phyloP scores from a whole-genome alignment of 2,329 filamentous ascomycete genomes.

The Fusarium sp. region DNA sequence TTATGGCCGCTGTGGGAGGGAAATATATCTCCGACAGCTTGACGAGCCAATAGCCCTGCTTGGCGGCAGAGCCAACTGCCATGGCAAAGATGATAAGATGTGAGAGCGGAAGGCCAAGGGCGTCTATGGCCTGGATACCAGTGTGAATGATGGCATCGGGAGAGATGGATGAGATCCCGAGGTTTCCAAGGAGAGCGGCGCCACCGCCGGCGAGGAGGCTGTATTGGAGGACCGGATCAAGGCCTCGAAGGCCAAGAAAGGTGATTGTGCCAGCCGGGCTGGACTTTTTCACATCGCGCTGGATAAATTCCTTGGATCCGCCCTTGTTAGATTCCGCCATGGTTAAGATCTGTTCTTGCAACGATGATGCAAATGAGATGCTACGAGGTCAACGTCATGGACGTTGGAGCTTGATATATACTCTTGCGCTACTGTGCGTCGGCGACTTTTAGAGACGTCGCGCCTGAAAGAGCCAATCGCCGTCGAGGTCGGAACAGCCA shows the following conservation, averaged over 20 bases:
- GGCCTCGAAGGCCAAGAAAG: constrained; percentile 54
- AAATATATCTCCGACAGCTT: constrained; percentile 63
- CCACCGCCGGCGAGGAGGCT: constrained; percentile 51
- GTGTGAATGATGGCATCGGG: constrained; percentile 52
- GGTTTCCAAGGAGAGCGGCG: constrained; percentile 57
- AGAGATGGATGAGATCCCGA: constrained; percentile 58
- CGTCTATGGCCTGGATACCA: constrained; percentile 49
- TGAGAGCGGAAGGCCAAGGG: constrained; percentile 60
- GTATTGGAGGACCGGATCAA: constrained; percentile 50
- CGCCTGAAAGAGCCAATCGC: neutral
- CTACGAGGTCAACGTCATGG: neutral
- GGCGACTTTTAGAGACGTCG: neutral
- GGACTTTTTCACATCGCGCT: constrained; percentile 51
- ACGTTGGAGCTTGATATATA: neutral
- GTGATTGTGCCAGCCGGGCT: constrained; percentile 51
- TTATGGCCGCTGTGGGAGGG: constrained; percentile 53
- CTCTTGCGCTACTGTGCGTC: neutral
- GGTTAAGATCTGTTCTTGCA: neutral
- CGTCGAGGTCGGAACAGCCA: neutral
- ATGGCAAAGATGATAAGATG: constrained; percentile 64
- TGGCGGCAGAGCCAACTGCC: constrained; percentile 62
- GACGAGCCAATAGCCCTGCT: constrained; percentile 68
- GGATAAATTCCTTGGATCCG: constrained; percentile 48
- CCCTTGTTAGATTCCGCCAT: constrained; percentile 6
- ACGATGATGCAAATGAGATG: neutral